A percentile compares a stretch with the other conserved stretches of the same genome.
These are phyloP conservation scores for Rhazya stricta DNA, from an alignment of 257 asterid genomes.

Conservation along the genomic window DNA sequence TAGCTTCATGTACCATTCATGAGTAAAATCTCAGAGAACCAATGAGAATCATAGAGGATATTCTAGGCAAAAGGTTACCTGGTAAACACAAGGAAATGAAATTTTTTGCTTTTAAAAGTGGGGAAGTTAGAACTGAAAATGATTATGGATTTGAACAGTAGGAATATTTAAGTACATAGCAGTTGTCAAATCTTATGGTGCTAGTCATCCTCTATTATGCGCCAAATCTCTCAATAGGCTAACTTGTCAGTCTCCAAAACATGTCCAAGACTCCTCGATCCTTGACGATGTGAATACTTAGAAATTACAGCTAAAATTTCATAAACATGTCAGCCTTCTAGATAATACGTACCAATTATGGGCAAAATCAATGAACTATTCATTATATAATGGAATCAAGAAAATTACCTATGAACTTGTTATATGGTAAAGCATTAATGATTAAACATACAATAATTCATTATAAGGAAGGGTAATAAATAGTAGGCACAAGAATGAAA, in stretches of 20 bases:
- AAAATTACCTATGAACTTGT: neutral
- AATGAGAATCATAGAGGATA: neutral
- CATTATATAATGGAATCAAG: neutral
- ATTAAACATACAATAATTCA: neutral
- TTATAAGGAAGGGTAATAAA: neutral
- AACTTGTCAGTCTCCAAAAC: too few species aligned
- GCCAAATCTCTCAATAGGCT: too few species aligned
- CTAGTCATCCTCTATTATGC: too few species aligned
- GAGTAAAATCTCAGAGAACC: neutral
- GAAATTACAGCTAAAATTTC: neutral
- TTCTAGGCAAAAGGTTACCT: neutral
- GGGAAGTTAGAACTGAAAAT: neutral
- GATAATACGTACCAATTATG: neutral
- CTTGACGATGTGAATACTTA: neutral
- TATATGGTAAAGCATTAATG: neutral
- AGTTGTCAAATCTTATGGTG: neutral
- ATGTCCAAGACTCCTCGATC: neutral
- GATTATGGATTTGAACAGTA: too few species aligned
- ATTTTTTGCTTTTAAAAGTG: neutral
- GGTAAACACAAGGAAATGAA: neutral
- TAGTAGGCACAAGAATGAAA: neutral
- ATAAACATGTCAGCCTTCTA: neutral
- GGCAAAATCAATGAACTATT: neutral
- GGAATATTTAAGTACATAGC: neutral
- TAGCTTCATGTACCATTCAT: neutral